Conservation (phyloP, 345 rosid species). For the Hibiscus syriacus region DNA sequence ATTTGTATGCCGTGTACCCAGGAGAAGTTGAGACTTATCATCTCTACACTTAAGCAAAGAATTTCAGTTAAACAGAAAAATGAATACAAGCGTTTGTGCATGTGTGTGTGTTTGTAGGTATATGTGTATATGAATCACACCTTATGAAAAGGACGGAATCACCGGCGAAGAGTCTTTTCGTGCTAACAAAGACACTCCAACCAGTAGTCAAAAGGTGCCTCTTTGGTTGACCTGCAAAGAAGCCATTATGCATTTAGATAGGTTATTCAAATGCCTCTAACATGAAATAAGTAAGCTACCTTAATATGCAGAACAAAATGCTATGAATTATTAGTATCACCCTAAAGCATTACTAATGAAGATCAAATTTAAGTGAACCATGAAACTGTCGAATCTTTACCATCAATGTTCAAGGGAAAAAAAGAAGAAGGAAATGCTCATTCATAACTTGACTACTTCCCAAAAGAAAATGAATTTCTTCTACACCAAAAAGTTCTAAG, state of each 20-base stretch:
- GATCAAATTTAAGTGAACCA: neutral
- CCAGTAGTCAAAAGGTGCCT: slow-evolving; percentile 89
- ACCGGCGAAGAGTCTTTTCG: slow-evolving; percentile 87
- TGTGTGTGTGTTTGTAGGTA: neutral
- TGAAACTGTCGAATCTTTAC: neutral
- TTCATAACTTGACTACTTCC: neutral
- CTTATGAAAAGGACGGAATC: slow-evolving; percentile 93
- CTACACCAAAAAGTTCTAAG: neutral
- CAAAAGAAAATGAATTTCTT: neutral
- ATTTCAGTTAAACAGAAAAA: slow-evolving; percentile 12
- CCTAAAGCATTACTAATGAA: neutral
- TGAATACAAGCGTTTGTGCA: neutral
- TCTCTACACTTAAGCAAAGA: slow-evolving; percentile 46
- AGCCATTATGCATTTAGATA: slow-evolving; percentile 9
- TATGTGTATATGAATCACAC: slow-evolving; percentile 24
- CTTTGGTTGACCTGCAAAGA: slow-evolving; percentile 79
- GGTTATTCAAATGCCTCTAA: neutral
- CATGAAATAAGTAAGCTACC: neutral
- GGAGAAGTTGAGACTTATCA: slow-evolving; percentile 80
- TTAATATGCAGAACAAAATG: neutral
- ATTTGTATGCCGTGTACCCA: slow-evolving; percentile 86
- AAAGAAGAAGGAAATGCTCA: neutral
- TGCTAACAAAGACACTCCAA: slow-evolving; percentile 94
- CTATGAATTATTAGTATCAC: neutral
- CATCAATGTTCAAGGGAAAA: neutral